These are phyloP conservation scores for Carex kokanica DNA, from an alignment of 176 grass and related monocot genomes.

Conservation along the genomic window DNA sequence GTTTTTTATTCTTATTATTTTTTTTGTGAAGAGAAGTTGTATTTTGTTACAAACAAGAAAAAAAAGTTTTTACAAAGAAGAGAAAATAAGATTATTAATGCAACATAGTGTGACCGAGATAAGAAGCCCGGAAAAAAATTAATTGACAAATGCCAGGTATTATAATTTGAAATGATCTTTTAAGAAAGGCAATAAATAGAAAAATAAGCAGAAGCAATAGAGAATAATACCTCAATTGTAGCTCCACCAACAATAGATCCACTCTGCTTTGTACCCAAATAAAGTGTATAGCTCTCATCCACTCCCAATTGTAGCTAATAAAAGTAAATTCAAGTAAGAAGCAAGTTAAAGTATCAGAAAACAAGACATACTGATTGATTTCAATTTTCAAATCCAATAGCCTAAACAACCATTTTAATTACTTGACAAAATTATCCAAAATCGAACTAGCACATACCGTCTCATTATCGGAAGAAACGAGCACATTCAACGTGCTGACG, in stretches of 20 bases:
- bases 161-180: not conserved
- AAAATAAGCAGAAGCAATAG: not conserved
- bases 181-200: not conserved
- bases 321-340: not conserved
- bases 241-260: slow-evolving; percentile 73
- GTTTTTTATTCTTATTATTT: not conserved
- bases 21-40: too few relatives aligned
- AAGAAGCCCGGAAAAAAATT: not conserved
- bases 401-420: not conserved
- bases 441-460: slow-evolving; percentile 38
- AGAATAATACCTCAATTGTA: slow-evolving; percentile 56
- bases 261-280: slow-evolving; percentile 33
- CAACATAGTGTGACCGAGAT: not conserved
- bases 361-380: not conserved
- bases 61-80: not conserved
- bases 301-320: slow-evolving; percentile 63
- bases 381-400: not conserved
- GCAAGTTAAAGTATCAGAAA: not conserved
- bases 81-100: not conserved
- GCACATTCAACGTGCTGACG: slow-evolving; percentile 51
- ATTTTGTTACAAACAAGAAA: too few relatives aligned
- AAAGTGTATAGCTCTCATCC: slow-evolving; percentile 87
- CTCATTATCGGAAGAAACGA: slow-evolving; percentile 67
- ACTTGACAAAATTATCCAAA: not conserved
- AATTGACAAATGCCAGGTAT: not conserved